Conservation (phyloP, 2,329 filamentous ascomycete genomes). For the Beauveria caledonica region DNA sequence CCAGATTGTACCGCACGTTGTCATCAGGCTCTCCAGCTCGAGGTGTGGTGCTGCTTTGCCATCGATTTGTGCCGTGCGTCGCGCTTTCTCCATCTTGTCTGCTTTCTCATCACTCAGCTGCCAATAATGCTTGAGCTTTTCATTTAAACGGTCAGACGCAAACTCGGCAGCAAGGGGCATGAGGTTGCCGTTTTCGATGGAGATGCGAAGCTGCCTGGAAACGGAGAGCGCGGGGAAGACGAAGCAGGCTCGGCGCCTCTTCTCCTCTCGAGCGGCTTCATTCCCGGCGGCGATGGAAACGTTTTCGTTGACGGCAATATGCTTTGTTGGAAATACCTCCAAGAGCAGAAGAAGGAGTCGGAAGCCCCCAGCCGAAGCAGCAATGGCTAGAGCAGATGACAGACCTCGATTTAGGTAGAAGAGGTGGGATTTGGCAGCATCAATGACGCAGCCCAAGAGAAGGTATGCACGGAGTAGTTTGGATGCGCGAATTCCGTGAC, state of each 20-base stretch:
- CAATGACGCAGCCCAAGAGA: neutral
- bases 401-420: neutral
- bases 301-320: neutral
- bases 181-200: constrained; percentile 8
- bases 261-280: neutral
- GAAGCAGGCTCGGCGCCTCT: neutral
- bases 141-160: neutral
- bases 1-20: neutral
- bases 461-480: neutral
- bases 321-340: neutral
- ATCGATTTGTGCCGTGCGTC: neutral
- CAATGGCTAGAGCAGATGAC: neutral
- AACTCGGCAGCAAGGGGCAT: constrained; percentile 4
- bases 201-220: constrained; percentile 4
- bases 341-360: neutral
- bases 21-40: neutral
- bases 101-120: neutral
- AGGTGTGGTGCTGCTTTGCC: neutral
- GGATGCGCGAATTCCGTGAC: neutral
- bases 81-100: neutral
- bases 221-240: neutral
- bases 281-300: neutral
- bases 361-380: neutral
- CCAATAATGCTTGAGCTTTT: constrained; percentile 6
- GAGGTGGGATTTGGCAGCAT: neutral